Conservation (phyloP, 2,329 filamentous ascomycete species). For the Elsinoe arachidis region DNA sequence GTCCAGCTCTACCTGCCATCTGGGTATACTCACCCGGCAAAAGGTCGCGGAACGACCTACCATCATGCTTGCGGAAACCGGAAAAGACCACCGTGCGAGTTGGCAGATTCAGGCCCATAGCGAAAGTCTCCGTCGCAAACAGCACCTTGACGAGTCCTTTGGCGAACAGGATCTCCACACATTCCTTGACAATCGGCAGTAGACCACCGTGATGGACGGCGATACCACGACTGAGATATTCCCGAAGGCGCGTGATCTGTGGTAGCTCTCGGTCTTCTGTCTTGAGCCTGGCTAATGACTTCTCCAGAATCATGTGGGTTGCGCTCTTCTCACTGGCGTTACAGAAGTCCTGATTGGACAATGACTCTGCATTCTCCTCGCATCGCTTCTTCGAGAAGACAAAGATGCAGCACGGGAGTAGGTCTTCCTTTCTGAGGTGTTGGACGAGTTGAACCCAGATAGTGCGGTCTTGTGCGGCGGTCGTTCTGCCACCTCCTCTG, state of each 20-base stretch:
- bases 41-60: conserved; percentile 81
- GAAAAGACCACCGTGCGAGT: conserved; percentile 97
- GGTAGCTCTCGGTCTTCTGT: conserved; percentile 84
- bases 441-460: conserved; percentile 95
- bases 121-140: conserved; percentile 96
- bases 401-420: conserved; percentile 92
- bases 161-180: conserved; percentile 93
- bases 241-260: conserved; percentile 79
- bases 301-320: conserved; percentile 96
- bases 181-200: conserved; percentile 91
- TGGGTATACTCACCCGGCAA: conserved; percentile 95
- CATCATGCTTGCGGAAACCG: conserved; percentile 92
- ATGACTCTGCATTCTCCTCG: conserved; percentile 90
- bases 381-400: conserved; percentile 98
- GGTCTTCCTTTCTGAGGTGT: conserved; percentile 73
- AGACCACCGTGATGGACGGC: conserved; percentile 94
- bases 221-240: conserved; percentile 78
- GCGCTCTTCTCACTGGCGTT: conserved; percentile 90
- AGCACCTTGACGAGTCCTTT: conserved; percentile 92
- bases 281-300: conserved; percentile 82
- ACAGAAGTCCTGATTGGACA: conserved; percentile 92
- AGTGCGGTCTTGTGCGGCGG: conserved; percentile 88
- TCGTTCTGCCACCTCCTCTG: conserved; percentile 74
- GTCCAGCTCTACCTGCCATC: conserved; percentile 91
- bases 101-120: conserved; percentile 93